phyloP scores from a whole-genome alignment of 208 protist genomes.

The Endotrypanum monterogeii region DNA sequence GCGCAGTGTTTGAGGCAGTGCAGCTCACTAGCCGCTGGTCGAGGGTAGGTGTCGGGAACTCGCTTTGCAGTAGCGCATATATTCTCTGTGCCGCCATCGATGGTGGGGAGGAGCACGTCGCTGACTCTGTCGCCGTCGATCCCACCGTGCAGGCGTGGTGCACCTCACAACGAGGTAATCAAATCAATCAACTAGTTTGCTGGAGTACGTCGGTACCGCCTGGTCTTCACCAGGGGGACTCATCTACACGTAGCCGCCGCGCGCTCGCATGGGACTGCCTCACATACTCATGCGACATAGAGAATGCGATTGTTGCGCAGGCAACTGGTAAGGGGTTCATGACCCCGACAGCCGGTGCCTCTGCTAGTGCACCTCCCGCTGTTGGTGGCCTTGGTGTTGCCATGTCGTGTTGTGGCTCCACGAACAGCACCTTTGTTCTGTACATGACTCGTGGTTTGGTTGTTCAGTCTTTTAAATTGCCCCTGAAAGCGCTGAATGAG shows the following conservation, averaged over 20 bases:
- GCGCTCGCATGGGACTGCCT: constrained; percentile 31
- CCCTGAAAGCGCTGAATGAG: constrained; percentile 20
- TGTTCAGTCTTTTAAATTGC: constrained; percentile 36
- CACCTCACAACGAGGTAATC: not conserved
- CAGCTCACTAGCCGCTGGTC: constrained; percentile 9
- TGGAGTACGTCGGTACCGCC: constrained; percentile 44
- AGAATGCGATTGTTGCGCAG: constrained; percentile 3
- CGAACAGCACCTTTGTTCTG: constrained; percentile 52
- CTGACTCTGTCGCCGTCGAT: not conserved
- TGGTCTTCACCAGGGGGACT: constrained; percentile 24
- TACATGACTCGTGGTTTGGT: constrained; percentile 29
- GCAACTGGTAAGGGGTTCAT: not conserved
- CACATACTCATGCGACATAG: constrained; percentile 35
- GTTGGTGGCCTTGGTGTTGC: constrained; percentile 39
- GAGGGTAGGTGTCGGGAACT: not conserved
- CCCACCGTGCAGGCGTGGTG: constrained; percentile 13
- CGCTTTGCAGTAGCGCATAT: constrained; percentile 18
- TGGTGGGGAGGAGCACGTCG: not conserved
- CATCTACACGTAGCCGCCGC: not conserved
- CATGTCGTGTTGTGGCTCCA: constrained; percentile 37
- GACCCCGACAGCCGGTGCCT: not conserved
- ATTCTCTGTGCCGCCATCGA: constrained; percentile 11
- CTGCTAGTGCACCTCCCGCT: not conserved
- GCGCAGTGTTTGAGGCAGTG: constrained; percentile 22
- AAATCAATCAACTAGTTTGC: constrained; percentile 19